phyloP scores from a whole-genome alignment of 179 eudicot species.

The Camellia oleifera region DNA sequence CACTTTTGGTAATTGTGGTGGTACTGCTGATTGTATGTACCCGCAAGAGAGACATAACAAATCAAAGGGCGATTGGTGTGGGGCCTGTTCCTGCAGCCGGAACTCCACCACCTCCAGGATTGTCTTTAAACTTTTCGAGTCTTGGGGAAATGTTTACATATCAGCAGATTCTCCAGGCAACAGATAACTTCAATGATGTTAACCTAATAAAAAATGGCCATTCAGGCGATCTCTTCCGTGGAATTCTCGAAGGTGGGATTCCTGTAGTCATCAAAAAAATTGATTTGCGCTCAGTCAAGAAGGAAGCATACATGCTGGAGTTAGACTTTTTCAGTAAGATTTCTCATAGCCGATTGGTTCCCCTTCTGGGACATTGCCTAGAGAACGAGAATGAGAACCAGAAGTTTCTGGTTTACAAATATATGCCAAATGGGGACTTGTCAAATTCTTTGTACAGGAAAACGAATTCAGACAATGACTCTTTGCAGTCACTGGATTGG shows the following conservation, averaged over 20 bases:
- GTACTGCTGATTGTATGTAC: conserved; percentile 39
- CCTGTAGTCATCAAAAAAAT: conserved; percentile 73
- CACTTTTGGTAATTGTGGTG: conserved; percentile 43
- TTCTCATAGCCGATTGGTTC: conserved; percentile 80
- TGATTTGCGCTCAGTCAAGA: conserved; percentile 49
- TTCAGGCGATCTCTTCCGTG: conserved; percentile 83
- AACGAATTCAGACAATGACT: conserved; percentile 47
- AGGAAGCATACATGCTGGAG: conserved; percentile 65
- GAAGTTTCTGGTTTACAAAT: conserved; percentile 80
- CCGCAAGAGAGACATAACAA: conserved; percentile 45
- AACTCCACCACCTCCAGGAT: conserved; percentile 51
- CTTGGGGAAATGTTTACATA: conserved; percentile 76
- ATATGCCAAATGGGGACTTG: conserved; percentile 88
- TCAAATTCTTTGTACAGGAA: conserved; percentile 81
- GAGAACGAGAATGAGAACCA: conserved; percentile 84
- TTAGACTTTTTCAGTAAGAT: conserved; percentile 80
- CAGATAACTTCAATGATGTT: conserved; percentile 61
- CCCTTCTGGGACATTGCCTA: conserved; percentile 84
- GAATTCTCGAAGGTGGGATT: conserved; percentile 68
- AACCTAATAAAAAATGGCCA: conserved; percentile 84
- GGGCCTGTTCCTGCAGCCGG: conserved; percentile 60
- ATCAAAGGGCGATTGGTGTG: conserved; percentile 51
- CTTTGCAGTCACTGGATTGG: conserved; percentile 95
- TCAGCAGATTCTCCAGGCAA: conserved; percentile 77
- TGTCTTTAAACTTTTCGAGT: conserved; percentile 50